These are phyloP conservation scores for Lithospermum erythrorhizon DNA, from an alignment of 257 asterid genomes.

Conservation along the genomic window DNA sequence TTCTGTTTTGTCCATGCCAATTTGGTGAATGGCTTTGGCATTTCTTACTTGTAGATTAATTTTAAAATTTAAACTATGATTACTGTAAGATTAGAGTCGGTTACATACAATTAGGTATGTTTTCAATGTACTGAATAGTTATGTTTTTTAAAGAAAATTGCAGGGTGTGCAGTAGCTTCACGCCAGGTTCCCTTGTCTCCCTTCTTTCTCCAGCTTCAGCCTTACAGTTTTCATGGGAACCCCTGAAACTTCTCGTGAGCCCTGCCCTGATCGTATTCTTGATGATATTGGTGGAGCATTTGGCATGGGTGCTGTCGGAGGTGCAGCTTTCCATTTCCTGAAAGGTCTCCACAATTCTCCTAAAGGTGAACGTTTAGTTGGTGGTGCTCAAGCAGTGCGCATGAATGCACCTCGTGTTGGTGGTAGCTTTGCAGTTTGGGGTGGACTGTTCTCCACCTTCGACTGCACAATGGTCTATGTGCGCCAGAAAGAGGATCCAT, in stretches of 20 bases:
- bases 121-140: no score
- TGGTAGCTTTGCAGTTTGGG: slow-evolving; percentile 98
- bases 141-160: neutral
- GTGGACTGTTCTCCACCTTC: slow-evolving; percentile 81
- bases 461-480: slow-evolving; percentile 82
- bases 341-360: slow-evolving; percentile 75
- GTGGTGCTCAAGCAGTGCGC: slow-evolving; percentile 78
- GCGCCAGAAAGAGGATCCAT: slow-evolving; percentile 84
- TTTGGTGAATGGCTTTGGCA: neutral
- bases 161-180: neutral
- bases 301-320: slow-evolving; percentile 87
- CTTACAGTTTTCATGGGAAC: slow-evolving; percentile 40
- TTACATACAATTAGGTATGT: no score
- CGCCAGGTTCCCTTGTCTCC: neutral
- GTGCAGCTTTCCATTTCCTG: slow-evolving; percentile 75
- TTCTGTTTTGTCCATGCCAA: no score
- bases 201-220: neutral
- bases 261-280: slow-evolving; percentile 93
- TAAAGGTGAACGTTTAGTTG: slow-evolving; percentile 66
- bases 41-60: no score
- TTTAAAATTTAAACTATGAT: neutral
- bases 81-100: neutral
- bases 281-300: slow-evolving; percentile 85
- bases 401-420: slow-evolving; percentile 97
- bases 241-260: slow-evolving; percentile 83